Conservation (phyloP, 305 asterid species). For the Fraxinus dipetala region DNA sequence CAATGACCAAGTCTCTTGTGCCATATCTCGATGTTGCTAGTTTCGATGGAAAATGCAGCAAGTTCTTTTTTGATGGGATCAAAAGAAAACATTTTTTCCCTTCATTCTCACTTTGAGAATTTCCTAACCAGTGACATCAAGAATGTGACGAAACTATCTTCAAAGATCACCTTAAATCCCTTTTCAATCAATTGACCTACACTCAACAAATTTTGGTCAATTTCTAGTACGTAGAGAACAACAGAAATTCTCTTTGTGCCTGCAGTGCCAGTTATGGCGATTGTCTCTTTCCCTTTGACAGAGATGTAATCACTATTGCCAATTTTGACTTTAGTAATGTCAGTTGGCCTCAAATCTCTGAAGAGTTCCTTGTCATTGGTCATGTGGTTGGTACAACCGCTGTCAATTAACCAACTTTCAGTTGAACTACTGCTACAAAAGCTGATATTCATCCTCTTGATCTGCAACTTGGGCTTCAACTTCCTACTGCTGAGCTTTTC, state of each 20-base stretch:
- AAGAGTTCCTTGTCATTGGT: background rate
- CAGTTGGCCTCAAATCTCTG: background rate
- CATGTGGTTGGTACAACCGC: background rate
- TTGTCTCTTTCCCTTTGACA: too few species aligned
- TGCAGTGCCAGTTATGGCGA: too few species aligned
- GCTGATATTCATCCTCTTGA: background rate
- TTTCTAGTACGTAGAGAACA: too few species aligned
- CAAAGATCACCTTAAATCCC: conserved; percentile 3
- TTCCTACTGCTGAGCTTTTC: too few species aligned
- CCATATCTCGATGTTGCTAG: background rate
- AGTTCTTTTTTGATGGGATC: conserved; percentile 14
- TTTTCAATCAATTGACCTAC: background rate
- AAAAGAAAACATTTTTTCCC: background rate
- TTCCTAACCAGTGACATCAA: background rate
- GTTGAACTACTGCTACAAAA: background rate
- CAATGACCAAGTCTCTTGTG: conserved; percentile 19
- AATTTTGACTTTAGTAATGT: background rate
- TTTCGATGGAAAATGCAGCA: background rate
- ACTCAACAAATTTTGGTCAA: too few species aligned
- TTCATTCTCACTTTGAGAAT: background rate
- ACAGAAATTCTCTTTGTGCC: too few species aligned
- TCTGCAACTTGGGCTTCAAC: too few species aligned
- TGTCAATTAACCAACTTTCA: background rate
- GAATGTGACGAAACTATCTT: background rate
- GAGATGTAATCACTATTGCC: background rate